These are phyloP conservation scores for Cyclocybe aegerita DNA, from an alignment of 768 basidiomycete species.

Conservation along the genomic window DNA sequence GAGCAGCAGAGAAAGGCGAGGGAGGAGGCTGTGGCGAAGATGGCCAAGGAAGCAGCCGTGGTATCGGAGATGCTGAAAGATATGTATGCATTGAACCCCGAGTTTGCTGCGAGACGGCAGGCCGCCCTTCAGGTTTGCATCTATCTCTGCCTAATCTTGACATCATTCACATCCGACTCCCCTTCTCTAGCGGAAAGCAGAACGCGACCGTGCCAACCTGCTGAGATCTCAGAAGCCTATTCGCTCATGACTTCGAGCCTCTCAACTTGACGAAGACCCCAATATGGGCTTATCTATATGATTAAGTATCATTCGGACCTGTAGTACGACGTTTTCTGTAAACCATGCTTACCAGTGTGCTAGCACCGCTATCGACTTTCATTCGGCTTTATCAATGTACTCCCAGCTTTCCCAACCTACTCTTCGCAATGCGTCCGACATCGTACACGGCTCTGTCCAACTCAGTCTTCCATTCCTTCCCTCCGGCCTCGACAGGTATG, in stretches of 20 bases:
- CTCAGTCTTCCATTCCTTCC: constrained; percentile 63
- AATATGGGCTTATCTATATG: not conserved
- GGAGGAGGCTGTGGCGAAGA: constrained; percentile 34
- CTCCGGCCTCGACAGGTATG: constrained; percentile 31
- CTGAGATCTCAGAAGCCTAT: constrained; percentile 13
- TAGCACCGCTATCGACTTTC: not conserved
- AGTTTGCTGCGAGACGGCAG: constrained; percentile 57
- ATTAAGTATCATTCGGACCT: not conserved
- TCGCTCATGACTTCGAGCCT: constrained; percentile 7
- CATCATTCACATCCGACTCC: not conserved
- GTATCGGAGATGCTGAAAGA: constrained; percentile 56
- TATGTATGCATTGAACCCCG: constrained; percentile 55
- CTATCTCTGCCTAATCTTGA: not conserved
- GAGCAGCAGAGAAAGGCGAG: constrained; percentile 35
- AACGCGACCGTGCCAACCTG: constrained; percentile 26
- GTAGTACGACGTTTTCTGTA: constrained; percentile 1
- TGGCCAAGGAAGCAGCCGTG: constrained; percentile 35
- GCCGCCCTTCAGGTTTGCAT: constrained; percentile 49
- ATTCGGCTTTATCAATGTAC: constrained; percentile 21
- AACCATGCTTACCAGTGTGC: not conserved
- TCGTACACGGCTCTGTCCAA: constrained; percentile 71
- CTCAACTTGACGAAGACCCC: too few relatives aligned
- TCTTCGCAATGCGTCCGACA: constrained; percentile 75
- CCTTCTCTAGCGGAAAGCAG: constrained; percentile 25
- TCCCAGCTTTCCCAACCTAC: constrained; percentile 51